A percentile compares a stretch with the other conserved stretches of the same genome.
Conservation (phyloP, 2,329 filamentous ascomycete species). For the Colletotrichum camelliae region DNA sequence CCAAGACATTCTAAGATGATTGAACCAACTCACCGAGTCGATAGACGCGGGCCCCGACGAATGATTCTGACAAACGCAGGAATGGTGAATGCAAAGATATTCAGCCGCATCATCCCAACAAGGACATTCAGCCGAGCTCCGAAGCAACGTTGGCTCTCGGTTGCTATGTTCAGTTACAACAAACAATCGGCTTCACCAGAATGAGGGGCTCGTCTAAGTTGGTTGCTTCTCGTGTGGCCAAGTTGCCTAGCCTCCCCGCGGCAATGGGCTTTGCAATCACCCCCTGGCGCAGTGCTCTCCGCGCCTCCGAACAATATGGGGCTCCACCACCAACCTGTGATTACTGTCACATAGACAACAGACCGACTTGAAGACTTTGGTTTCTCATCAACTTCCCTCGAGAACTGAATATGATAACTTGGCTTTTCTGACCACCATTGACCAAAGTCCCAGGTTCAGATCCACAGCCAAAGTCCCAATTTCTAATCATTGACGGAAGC, state of each 20-base stretch:
- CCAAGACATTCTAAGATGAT: not conserved
- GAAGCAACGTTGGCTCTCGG: not conserved
- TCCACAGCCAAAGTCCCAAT: not conserved
- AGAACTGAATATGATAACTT: not conserved
- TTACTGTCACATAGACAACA: not conserved
- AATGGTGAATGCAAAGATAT: not conserved
- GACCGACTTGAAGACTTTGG: not conserved
- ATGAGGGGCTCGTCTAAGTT: not conserved
- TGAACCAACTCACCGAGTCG: not conserved
- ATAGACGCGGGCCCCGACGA: not conserved
- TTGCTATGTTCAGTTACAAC: not conserved
- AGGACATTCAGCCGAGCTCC: not conserved
- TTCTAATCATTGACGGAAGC: not conserved
- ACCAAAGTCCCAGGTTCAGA: not conserved
- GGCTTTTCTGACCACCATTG: not conserved
- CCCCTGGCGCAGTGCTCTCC: not conserved
- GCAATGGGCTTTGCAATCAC: not conserved
- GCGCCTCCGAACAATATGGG: not conserved
- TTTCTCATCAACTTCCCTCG: not conserved
- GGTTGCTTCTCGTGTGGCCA: not conserved
- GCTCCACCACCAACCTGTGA: not conserved
- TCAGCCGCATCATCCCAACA: not conserved
- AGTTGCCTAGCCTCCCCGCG: not conserved
- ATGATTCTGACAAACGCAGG: not conserved
- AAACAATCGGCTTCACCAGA: not conserved